Evolutionary conservation across 768 basidiomycete genomes (phyloP).

Genomic region (Kwoniella europaea): DNA sequence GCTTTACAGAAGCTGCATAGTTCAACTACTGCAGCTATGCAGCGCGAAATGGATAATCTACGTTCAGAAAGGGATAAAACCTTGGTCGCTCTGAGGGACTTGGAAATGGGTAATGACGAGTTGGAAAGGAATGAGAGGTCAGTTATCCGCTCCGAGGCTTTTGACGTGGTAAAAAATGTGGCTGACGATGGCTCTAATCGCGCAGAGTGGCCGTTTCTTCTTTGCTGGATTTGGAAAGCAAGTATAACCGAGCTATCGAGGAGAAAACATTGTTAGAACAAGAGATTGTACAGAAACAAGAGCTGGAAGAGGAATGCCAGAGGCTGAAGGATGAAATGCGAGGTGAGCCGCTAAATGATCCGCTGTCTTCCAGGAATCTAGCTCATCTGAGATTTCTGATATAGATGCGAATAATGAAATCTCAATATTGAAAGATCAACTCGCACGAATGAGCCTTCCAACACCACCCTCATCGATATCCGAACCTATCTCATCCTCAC

Average conservation of each 20-base stretch:
- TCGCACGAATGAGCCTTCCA: constrained; percentile 54
- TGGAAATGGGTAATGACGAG: constrained; percentile 69
- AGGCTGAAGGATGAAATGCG: constrained; percentile 88
- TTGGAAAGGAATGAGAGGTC: constrained; percentile 86
- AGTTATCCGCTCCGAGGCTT: no score
- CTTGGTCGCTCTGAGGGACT: constrained; percentile 51
- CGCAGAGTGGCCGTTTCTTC: constrained; percentile 58
- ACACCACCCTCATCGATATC: constrained; percentile 45
- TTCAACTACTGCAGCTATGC: constrained; percentile 84
- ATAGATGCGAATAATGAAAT: constrained; percentile 85
- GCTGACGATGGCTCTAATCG: constrained; percentile 58
- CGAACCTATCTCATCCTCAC: constrained; percentile 34
- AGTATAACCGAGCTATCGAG: constrained; percentile 87
- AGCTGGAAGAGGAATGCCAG: constrained; percentile 86
- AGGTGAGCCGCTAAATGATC: constrained; percentile 63
- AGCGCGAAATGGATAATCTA: constrained; percentile 90
- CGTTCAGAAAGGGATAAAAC: constrained; percentile 56
- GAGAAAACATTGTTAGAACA: constrained; percentile 98
- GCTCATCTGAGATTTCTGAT: constrained; percentile 20
- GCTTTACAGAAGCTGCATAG: constrained; percentile 67
- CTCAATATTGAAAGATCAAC: constrained; percentile 77
- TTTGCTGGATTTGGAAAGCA: constrained; percentile 69
- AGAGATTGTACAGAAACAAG: constrained; percentile 87
- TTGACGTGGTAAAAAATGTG: no score
- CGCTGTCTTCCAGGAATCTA: constrained; percentile 2